Evolutionary conservation across 176 grass and related monocot species (phyloP).

Genomic region (Carex myosuroides): DNA sequence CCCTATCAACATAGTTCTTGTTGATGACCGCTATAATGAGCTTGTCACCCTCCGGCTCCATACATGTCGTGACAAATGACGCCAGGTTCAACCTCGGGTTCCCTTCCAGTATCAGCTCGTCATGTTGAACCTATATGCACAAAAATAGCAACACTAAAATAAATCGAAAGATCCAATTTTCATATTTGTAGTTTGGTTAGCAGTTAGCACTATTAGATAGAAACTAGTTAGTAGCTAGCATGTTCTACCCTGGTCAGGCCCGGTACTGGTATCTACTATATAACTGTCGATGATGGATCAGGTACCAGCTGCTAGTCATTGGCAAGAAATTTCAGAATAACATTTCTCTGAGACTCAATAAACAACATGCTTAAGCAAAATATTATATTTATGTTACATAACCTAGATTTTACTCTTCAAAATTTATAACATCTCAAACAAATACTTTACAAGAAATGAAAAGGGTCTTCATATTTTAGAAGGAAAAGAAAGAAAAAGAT

Average conservation of each 20-base stretch:
- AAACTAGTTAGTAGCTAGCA: too few species aligned
- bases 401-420: neutral
- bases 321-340: neutral
- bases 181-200: neutral
- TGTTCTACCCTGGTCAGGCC: neutral
- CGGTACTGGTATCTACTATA: conserved; percentile 25
- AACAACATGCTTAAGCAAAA: neutral
- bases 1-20: conserved; percentile 24
- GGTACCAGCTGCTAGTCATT: too few species aligned
- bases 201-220: too few species aligned
- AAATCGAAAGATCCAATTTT: neutral
- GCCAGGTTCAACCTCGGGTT: conserved; percentile 32
- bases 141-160: neutral
- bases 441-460: neutral
- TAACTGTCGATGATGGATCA: conserved; percentile 19
- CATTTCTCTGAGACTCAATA: neutral
- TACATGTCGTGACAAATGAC: conserved; percentile 38
- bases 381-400: too few species aligned
- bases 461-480: neutral
- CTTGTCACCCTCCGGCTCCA: conserved; percentile 41
- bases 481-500: neutral
- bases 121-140: conserved; percentile 25
- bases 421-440: too few species aligned
- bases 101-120: conserved; percentile 31
- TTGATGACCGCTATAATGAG: conserved; percentile 21